A percentile compares a stretch with the other conserved stretches of the same genome.
Evolutionary conservation across 768 basidiomycete species (phyloP).

Genomic region (Calvatia gigantea): DNA sequence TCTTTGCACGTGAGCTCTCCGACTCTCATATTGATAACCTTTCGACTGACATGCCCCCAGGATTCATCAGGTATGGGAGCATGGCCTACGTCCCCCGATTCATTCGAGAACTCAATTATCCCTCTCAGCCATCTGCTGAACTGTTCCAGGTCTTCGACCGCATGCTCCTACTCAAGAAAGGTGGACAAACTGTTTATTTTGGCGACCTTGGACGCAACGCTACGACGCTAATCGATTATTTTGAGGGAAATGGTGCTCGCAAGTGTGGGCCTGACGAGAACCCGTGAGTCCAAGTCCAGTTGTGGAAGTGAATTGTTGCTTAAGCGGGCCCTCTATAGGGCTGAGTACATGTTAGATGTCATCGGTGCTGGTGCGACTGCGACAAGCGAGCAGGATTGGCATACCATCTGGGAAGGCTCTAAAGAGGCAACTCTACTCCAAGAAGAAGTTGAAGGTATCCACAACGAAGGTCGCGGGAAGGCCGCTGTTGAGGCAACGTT

Average conservation of each 20-base stretch:
- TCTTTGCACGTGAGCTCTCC: slow-evolving; percentile 66
- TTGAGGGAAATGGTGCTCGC: slow-evolving; percentile 66
- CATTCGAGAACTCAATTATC: slow-evolving; percentile 2
- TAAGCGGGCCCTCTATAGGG: slow-evolving; percentile 26
- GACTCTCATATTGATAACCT: background rate
- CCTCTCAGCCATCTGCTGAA: slow-evolving; percentile 4
- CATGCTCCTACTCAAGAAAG: slow-evolving; percentile 69
- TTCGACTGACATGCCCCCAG: slow-evolving; percentile 18
- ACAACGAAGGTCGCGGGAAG: slow-evolving; percentile 41
- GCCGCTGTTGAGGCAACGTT: slow-evolving; percentile 33
- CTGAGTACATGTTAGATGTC: slow-evolving; percentile 65
- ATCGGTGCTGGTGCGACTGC: slow-evolving; percentile 74
- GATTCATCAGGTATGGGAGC: slow-evolving; percentile 59
- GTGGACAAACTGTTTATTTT: slow-evolving; percentile 77
- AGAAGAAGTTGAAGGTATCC: slow-evolving; percentile 42
- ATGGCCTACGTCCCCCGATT: slow-evolving; percentile 63
- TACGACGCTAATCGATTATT: slow-evolving; percentile 64
- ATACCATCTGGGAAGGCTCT: slow-evolving; percentile 50
- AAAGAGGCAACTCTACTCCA: slow-evolving; percentile 36
- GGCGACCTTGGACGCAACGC: slow-evolving; percentile 68
- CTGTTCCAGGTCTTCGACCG: slow-evolving; percentile 57
- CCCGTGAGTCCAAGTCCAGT: slow-evolving; percentile 42
- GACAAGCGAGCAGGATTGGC: slow-evolving; percentile 53
- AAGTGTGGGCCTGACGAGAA: slow-evolving; percentile 65
- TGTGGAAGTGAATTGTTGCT: background rate